phyloP scores from a whole-genome alignment of 306 rosid genomes.

The Sicyos edulis region DNA sequence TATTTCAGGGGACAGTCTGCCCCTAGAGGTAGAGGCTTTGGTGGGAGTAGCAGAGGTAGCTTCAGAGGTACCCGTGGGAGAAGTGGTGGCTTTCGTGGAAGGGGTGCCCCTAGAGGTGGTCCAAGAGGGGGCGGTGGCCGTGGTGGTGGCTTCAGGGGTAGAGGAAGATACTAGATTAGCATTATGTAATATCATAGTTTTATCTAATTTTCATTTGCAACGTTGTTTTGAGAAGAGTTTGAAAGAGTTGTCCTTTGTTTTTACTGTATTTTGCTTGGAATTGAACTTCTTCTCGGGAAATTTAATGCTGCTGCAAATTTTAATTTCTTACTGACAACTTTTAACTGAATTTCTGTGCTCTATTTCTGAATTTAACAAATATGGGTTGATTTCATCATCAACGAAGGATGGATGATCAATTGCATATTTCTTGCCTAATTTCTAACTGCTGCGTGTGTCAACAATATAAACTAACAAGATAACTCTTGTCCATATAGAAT shows the following conservation, averaged over 20 bases:
- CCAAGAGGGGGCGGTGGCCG: constrained; percentile 74
- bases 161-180: constrained; percentile 48
- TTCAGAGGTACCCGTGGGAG: constrained; percentile 41
- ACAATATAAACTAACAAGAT: neutral
- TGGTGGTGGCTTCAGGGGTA: constrained; percentile 82
- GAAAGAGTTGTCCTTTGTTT: neutral
- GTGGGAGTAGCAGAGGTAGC: constrained; percentile 56
- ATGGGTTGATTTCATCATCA: neutral
- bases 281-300: neutral
- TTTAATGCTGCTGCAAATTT: constrained; percentile 1
- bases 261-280: constrained; percentile 15
- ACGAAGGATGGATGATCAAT: neutral
- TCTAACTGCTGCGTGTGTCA: neutral
- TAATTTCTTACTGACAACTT: neutral
- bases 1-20: constrained; percentile 59
- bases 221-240: neutral
- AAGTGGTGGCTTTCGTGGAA: constrained; percentile 63
- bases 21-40: constrained; percentile 50
- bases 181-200: neutral
- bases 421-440: neutral
- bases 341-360: neutral
- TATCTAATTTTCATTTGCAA: constrained; percentile 6
- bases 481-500: neutral
- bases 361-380: neutral
- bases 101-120: constrained; percentile 81